These are phyloP conservation scores for Nectriaceae sp. DNA, from an alignment of 2,329 filamentous ascomycete genomes.

Conservation along the genomic window DNA sequence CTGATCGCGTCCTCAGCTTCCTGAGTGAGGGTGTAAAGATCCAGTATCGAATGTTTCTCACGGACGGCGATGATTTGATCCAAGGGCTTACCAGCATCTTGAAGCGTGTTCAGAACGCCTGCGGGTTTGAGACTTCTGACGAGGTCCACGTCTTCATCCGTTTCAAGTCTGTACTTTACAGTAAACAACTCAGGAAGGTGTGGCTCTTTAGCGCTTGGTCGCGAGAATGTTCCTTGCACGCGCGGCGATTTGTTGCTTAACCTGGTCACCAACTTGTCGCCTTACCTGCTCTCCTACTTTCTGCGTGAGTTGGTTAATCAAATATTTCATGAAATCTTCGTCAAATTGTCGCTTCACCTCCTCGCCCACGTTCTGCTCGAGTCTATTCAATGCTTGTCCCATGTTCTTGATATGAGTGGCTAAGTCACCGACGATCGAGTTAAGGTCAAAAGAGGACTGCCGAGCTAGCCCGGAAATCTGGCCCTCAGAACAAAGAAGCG, in stretches of 20 bases:
- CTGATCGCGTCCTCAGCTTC: neutral
- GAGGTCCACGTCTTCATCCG: neutral
- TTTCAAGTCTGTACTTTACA: neutral
- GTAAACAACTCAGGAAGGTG: neutral
- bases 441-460: too few species aligned
- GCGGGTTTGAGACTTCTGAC: neutral
- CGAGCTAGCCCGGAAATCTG: too few species aligned
- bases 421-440: too few species aligned
- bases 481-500: too few species aligned
- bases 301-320: neutral
- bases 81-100: neutral
- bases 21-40: neutral
- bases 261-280: neutral
- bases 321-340: neutral
- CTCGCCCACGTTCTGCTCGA: too few species aligned
- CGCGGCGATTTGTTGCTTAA: neutral
- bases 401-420: too few species aligned
- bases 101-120: neutral
- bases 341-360: neutral
- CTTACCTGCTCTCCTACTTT: neutral
- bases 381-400: too few species aligned
- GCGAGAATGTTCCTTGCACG: too few species aligned
- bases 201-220: too few species aligned
- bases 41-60: neutral
- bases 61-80: neutral